Evolutionary conservation across 805 yeast species (phyloP).

Genomic region (Ogataea corticis): DNA sequence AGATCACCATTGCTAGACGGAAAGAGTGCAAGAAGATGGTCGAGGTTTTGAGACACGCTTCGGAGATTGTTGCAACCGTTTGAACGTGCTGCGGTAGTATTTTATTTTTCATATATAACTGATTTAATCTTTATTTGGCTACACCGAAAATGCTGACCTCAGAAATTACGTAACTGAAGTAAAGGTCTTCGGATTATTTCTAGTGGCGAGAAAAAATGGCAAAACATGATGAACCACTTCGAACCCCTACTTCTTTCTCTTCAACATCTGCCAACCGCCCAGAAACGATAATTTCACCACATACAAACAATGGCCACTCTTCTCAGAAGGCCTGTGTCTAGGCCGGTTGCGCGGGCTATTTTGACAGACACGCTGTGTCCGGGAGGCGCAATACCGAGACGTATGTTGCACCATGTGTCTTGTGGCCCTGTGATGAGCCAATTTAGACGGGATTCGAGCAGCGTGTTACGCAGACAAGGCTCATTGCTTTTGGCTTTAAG

Average conservation of each 20-base stretch:
- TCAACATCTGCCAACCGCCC: no score
- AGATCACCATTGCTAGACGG: slow-evolving; percentile 89
- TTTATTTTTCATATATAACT: no score
- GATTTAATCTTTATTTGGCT: no score
- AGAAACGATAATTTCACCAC: no score
- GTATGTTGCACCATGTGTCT: neutral
- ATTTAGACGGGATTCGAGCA: neutral
- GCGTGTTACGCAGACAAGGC: neutral
- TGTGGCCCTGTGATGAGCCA: neutral
- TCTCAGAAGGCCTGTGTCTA: neutral
- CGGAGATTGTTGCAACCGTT: slow-evolving; percentile 82
- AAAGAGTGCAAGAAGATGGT: slow-evolving; percentile 95
- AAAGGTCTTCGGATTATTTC: no score
- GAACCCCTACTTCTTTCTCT: no score
- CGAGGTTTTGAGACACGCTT: slow-evolving; percentile 83
- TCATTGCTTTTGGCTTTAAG: no score
- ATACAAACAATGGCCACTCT: neutral
- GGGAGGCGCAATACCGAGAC: neutral
- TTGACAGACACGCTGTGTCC: neutral
- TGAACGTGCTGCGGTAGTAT: slow-evolving; percentile 21
- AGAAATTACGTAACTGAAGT: no score
- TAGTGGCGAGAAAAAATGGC: no score
- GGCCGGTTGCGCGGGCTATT: neutral
- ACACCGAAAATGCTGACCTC: no score
- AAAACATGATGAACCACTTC: no score